phyloP scores from a whole-genome alignment of 1,284 basidiomycete genomes.

The Trichosporon faecale region DNA sequence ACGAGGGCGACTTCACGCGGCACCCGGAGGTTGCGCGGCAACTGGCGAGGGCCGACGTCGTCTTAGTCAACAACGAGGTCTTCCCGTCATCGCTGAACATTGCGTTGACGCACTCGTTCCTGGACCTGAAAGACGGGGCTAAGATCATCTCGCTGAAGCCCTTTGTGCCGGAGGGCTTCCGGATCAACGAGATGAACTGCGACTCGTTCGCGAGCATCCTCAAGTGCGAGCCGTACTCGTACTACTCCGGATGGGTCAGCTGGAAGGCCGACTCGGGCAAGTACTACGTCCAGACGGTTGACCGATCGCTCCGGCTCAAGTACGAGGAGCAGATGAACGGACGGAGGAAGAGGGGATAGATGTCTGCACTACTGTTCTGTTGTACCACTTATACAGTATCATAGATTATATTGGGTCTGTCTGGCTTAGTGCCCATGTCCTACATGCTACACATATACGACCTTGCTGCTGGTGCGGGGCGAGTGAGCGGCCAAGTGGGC shows the following conservation, averaged over 20 bases:
- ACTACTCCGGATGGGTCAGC: constrained; percentile 47
- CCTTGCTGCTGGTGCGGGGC: neutral
- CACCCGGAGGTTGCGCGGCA: constrained; percentile 42
- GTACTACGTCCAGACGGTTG: constrained; percentile 46
- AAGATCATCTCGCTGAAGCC: constrained; percentile 58
- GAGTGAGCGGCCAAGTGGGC: neutral
- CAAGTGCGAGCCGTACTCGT: constrained; percentile 35
- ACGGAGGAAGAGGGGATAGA: constrained; percentile 23
- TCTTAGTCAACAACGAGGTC: constrained; percentile 60
- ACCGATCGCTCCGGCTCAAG: constrained; percentile 35
- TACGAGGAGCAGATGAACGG: constrained; percentile 41
- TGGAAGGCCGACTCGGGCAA: constrained; percentile 48
- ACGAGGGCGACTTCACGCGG: constrained; percentile 57
- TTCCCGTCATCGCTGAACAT: constrained; percentile 57
- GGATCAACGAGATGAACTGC: constrained; percentile 54
- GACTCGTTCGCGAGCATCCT: constrained; percentile 48
- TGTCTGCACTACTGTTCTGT: neutral
- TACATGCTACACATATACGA: constrained; percentile 11
- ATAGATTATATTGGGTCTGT: constrained; percentile 5
- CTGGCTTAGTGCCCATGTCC: constrained; percentile 6
- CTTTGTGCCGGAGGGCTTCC: constrained; percentile 56
- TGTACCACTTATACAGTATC: constrained; percentile 11
- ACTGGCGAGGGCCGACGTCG: constrained; percentile 55
- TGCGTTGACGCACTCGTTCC: constrained; percentile 56
- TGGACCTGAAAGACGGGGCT: constrained; percentile 58